Conservation (phyloP, 192 early-diverging fungal species). For the Entomortierella lignicola region DNA sequence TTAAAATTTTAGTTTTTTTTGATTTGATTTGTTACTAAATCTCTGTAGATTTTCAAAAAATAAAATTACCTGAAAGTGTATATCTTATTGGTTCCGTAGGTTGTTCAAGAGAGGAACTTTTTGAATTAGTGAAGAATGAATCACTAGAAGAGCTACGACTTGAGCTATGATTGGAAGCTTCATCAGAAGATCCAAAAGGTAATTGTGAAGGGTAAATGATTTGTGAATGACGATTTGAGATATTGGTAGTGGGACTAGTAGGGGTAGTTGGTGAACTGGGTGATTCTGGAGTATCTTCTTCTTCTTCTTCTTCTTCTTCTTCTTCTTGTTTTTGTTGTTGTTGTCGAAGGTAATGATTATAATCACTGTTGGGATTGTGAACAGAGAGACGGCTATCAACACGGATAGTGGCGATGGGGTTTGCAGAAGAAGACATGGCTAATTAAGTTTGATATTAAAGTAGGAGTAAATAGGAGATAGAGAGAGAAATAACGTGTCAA, state of each 20-base stretch:
- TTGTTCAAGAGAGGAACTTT: constrained; percentile 12
- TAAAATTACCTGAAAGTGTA: constrained; percentile 16
- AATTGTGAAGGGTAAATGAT: constrained; percentile 10
- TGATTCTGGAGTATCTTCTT: too few relatives aligned
- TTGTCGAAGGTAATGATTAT: constrained; percentile 29
- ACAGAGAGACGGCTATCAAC: constrained; percentile 29
- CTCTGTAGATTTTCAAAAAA: too few relatives aligned
- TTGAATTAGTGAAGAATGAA: constrained; percentile 14
- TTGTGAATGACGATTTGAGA: constrained; percentile 11
- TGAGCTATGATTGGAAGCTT: constrained; percentile 5
- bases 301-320: too few relatives aligned
- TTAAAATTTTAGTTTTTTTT: not conserved
- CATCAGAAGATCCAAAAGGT: constrained; percentile 5
- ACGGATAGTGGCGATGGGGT: not conserved
- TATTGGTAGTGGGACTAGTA: too few relatives aligned
- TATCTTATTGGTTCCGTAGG: constrained; percentile 1
- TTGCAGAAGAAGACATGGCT: constrained; percentile 13
- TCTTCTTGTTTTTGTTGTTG: constrained; percentile 14
- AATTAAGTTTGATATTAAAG: not conserved
- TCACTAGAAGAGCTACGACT: constrained; percentile 2
- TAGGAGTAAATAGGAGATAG: not conserved
- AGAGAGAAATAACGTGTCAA: not conserved
- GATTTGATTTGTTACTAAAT: too few relatives aligned
- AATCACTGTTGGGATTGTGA: constrained; percentile 22
- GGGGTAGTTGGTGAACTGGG: too few relatives aligned